Percentiles rank a stretch among this genome's conserved stretches.
Conservation (phyloP, 2,329 filamentous ascomycete species). For the Neofusicoccum sp. region DNA sequence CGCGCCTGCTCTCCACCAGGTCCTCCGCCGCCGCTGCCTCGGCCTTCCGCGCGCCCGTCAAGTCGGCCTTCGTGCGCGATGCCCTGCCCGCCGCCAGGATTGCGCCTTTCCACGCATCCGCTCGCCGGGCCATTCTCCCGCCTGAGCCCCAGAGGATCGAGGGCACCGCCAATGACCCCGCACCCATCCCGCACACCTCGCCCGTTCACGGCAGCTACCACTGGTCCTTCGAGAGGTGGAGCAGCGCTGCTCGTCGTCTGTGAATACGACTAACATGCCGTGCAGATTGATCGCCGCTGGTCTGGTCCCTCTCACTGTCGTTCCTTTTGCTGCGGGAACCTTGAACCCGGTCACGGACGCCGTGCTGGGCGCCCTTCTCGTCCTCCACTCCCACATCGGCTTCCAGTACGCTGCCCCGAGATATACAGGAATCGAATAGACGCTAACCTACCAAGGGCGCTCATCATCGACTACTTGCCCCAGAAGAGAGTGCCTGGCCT, state of each 20-base stretch:
- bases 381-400: slow-evolving; percentile 93
- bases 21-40: slow-evolving; percentile 29
- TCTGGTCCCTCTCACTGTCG: slow-evolving; percentile 81
- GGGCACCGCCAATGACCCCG: slow-evolving; percentile 84
- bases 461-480: slow-evolving; percentile 91
- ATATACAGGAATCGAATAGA: not conserved
- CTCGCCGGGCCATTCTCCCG: slow-evolving; percentile 73
- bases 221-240: slow-evolving; percentile 86
- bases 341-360: slow-evolving; percentile 89
- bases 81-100: slow-evolving; percentile 50
- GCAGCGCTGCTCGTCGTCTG: slow-evolving; percentile 8
- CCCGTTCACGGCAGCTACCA: slow-evolving; percentile 93
- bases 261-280: not conserved
- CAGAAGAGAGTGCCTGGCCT: slow-evolving; percentile 64
- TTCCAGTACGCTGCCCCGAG: slow-evolving; percentile 63
- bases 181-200: slow-evolving; percentile 66
- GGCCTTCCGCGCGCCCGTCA: slow-evolving; percentile 36
- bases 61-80: slow-evolving; percentile 42
- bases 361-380: slow-evolving; percentile 74
- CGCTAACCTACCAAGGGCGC: slow-evolving; percentile 46
- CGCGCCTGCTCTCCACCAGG: slow-evolving; percentile 46
- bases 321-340: slow-evolving; percentile 87
- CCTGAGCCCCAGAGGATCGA: slow-evolving; percentile 81
- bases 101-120: slow-evolving; percentile 84
- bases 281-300: slow-evolving; percentile 70